Evolutionary conservation across 2,329 filamentous ascomycete species (phyloP).

Genomic region (Trichophyton rubrum): DNA sequence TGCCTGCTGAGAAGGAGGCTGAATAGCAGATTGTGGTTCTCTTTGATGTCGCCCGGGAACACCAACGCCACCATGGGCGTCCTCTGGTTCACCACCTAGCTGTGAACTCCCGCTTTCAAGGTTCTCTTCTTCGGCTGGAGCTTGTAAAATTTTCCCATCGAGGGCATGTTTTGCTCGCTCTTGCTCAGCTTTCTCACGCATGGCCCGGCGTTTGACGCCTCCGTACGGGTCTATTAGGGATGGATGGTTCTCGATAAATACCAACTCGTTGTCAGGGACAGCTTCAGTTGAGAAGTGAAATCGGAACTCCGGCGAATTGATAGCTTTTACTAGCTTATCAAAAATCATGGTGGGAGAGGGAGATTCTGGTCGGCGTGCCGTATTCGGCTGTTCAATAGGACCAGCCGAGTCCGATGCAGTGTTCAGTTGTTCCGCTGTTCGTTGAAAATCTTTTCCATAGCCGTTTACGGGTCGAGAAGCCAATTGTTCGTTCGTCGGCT

Average conservation of each 20-base stretch:
- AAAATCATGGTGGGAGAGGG: conserved; percentile 19
- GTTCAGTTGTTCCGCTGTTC: background rate
- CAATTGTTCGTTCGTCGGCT: conserved; percentile 39
- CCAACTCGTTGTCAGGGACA: conserved; percentile 37
- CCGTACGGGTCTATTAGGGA: conserved; percentile 73
- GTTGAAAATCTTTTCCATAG: background rate
- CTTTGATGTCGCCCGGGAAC: conserved; percentile 36
- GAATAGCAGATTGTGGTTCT: conserved; percentile 54
- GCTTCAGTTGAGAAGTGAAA: conserved; percentile 41
- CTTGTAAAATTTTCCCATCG: conserved; percentile 42
- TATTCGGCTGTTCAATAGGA: background rate
- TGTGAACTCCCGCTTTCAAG: conserved; percentile 77
- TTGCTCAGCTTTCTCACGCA: conserved; percentile 60
- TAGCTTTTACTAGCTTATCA: conserved; percentile 34
- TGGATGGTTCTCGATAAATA: conserved; percentile 49
- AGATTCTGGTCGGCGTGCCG: conserved; percentile 4
- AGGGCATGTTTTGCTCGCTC: conserved; percentile 42
- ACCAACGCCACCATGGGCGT: conserved; percentile 44
- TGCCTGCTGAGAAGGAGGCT: conserved; percentile 62
- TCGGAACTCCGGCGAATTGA: conserved; percentile 40
- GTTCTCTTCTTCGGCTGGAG: conserved; percentile 53
- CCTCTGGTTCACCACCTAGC: conserved; percentile 84
- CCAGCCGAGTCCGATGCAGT: background rate
- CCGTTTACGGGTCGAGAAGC: conserved; percentile 17
- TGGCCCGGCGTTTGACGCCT: conserved; percentile 65